A percentile compares a stretch with the other conserved stretches of the same genome.
These are phyloP conservation scores for Camellia oleifera DNA, from an alignment of 179 eudicot species.

Conservation along the genomic window DNA sequence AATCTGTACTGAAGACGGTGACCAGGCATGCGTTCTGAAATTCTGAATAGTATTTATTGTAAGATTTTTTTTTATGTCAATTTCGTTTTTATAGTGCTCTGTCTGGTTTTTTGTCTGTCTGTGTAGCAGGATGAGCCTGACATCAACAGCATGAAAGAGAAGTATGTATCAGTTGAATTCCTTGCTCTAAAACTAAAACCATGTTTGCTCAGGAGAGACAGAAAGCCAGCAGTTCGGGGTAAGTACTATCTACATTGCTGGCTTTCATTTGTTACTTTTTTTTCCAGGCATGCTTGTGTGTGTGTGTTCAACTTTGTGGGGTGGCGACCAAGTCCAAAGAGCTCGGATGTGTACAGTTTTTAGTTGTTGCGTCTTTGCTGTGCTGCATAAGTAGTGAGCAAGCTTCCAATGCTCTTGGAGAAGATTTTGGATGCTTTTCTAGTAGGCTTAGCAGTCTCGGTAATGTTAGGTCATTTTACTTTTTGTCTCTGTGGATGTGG, in stretches of 20 bases:
- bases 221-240: slow-evolving; percentile 41
- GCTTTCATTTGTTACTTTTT: slow-evolving; percentile 31
- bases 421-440: not conserved
- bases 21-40: slow-evolving; percentile 61
- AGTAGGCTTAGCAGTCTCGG: not conserved
- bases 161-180: not conserved
- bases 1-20: slow-evolving; percentile 48
- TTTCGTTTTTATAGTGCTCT: slow-evolving; percentile 33
- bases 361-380: not conserved
- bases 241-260: slow-evolving; percentile 37
- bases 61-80: slow-evolving; percentile 23
- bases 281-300: slow-evolving; percentile 24
- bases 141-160: slow-evolving; percentile 28
- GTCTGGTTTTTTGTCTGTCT: slow-evolving; percentile 22
- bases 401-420: slow-evolving; percentile 8
- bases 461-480: not conserved
- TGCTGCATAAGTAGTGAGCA: not conserved
- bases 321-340: not conserved
- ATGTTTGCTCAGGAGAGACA: slow-evolving; percentile 1
- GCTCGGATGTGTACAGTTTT: slow-evolving; percentile 11
- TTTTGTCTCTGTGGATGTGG: not conserved
- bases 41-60: slow-evolving; percentile 17
- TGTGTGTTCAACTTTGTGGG: not conserved
- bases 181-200: not conserved
- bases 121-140: slow-evolving; percentile 46